Base-by-base conservation (phyloP, 345 rosid genomes). In the Corchorus capsularis region DNA sequence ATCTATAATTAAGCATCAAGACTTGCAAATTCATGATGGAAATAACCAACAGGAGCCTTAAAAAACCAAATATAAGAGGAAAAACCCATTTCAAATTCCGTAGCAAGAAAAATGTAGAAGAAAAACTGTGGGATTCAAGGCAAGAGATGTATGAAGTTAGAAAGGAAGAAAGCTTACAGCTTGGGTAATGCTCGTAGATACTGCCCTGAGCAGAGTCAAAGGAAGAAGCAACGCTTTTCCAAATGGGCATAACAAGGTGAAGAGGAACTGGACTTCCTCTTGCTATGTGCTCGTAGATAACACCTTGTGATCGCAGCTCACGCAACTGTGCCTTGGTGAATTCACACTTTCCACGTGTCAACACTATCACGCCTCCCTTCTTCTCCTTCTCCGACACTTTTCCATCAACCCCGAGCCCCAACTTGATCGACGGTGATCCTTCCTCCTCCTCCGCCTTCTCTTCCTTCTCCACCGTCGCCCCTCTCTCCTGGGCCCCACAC, bases 221-320 rank as follows among this genome's bases (percentile, higher is more conserved):
- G 62, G 89, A 83, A 66, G 43, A 71, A 75, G 78, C 83, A 56
- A 86, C 81, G 46, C 84, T 80, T 59, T 80, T 82, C 89, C 86
- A 80, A 72, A 87, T 72, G 74, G 86, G 89, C 11, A 80, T 63
- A 11, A 86, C 81, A 63, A 89, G 89, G 67, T 77, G 85, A 71
- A 57, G 68, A 63, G 91, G 91, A 34, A 89, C 89, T 34, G 83
- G 87, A 49, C 85, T 77, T 39, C 90, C 89, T 78, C 86, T 86
- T 55, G 71, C 85, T 69, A 88, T 73, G 78, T 86, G 79, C 67
- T 82, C 80, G 78, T 76, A 88, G 60, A 88, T 85, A 73, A 85
- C 59, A 75, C 77, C 72, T 78, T 88, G 94, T 56, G 75, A 79
- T 55, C 82, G 83, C 82, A 88, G 86, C 84, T 92, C 91, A 41